These are phyloP conservation scores for Dimargaris cristalligena DNA, from an alignment of 192 early-diverging fungal genomes.

Conservation along the genomic window DNA sequence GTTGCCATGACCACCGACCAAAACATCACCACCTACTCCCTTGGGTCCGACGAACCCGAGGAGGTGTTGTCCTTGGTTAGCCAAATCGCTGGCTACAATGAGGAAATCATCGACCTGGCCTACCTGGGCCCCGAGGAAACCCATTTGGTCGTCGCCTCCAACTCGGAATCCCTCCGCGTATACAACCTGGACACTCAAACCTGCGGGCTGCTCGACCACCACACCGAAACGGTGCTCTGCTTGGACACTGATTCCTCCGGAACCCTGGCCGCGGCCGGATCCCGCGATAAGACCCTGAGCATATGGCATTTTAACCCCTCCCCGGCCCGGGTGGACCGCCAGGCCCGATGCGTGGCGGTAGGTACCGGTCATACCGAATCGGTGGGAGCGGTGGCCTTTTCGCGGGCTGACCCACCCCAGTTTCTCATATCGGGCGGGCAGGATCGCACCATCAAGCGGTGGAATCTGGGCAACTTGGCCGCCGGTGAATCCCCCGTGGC, in stretches of 20 bases:
- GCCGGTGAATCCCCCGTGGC: constrained; percentile 12
- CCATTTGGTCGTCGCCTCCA: constrained; percentile 78
- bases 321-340: neutral
- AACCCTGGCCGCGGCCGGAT: constrained; percentile 61
- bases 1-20: constrained; percentile 76
- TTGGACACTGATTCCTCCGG: constrained; percentile 42
- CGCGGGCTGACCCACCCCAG: constrained; percentile 33
- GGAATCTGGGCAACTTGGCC: constrained; percentile 54
- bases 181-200: constrained; percentile 64
- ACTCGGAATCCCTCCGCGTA: constrained; percentile 79
- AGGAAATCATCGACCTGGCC: constrained; percentile 79
- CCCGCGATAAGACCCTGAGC: constrained; percentile 75
- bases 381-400: constrained; percentile 72
- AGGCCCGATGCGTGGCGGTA: constrained; percentile 34
- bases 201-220: constrained; percentile 78
- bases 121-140: constrained; percentile 56
- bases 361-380: constrained; percentile 86
- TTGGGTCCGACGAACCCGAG: neutral
- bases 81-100: constrained; percentile 89
- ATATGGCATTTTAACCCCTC: constrained; percentile 53
- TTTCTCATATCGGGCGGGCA: constrained; percentile 77
- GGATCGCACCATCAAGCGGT: constrained; percentile 90
- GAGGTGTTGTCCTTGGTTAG: constrained; percentile 26
- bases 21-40: constrained; percentile 66
- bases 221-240: constrained; percentile 75